Base-by-base conservation (phyloP, 768 basidiomycete species). In the Suillus subalutaceus region DNA sequence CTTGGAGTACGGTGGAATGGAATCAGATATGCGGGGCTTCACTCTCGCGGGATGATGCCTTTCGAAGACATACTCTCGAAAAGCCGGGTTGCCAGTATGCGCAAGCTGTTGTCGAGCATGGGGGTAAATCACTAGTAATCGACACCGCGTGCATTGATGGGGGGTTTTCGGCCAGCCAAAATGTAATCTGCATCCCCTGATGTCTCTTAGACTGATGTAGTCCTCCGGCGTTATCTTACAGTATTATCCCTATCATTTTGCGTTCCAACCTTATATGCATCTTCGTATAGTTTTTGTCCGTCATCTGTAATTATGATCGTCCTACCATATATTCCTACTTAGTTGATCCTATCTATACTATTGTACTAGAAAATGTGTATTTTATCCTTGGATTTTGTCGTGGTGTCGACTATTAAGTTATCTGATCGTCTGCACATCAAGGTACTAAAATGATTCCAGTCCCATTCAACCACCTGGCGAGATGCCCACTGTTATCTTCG, bases 131-230 rank as follows among this genome's bases (percentile, higher is more conserved):
- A 1, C 3, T 6, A 3, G 12, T 20, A 20, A 43, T 60, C 6
- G 59, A 60, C 30, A 60, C 26, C 13, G 18, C 12, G 1, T 20
- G 6, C 41, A 20, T 60, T 4, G 0, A 30, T 3, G 26, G 41
- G 18, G 59, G 59, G 30, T 60, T 41, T 41, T 60, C 59, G 12
- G 15, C 10, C 3, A 20, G 7, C 10, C 41, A 60, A n/a, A 60
- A 60, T 13, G 59, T 60, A 41, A 13, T 60, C 18, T 60, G 59
- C 18, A 43, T 60, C 12, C 57, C 37, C n/a, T 58, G 37, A 58
- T 1, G n/a, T 58, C 1, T 16, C 15, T 13, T 26, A 20, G 44
- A 44, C 8, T 59, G 5, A 20, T 60, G 26, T 20, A 30, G 26
- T 26, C 57, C 26, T 16, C 15, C 3, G 7, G 40, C 6, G 10